phyloP scores from a whole-genome alignment of 148 eudicot genomes.

The Cornus suecica region DNA sequence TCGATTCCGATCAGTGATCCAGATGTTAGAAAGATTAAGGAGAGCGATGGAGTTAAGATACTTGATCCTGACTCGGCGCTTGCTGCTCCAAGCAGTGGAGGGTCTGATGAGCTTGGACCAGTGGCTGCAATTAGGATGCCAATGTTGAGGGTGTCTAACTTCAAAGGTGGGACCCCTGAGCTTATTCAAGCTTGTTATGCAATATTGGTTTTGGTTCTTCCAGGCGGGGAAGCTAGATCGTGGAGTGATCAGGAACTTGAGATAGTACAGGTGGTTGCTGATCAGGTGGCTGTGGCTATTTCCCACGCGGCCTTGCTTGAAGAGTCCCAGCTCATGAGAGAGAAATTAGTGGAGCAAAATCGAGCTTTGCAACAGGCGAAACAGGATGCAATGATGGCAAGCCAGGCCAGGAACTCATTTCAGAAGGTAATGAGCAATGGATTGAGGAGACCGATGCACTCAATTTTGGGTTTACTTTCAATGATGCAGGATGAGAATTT shows the following conservation, averaged over 20 bases:
- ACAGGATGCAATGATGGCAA: constrained; percentile 66
- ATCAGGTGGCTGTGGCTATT: constrained; percentile 82
- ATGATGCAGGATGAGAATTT: constrained; percentile 54
- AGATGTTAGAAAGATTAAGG: constrained; percentile 52
- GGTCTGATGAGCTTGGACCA: constrained; percentile 45
- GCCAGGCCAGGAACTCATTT: constrained; percentile 61
- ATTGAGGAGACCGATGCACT: constrained; percentile 76
- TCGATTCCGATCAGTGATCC: constrained; percentile 49
- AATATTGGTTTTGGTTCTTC: constrained; percentile 63
- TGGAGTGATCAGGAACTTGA: constrained; percentile 61
- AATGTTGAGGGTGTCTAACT: constrained; percentile 63
- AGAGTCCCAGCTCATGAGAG: constrained; percentile 65
- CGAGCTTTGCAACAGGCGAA: constrained; percentile 59
- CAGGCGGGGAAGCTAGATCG: constrained; percentile 37
- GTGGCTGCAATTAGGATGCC: constrained; percentile 82
- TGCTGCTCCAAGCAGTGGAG: constrained; percentile 52
- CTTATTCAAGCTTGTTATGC: constrained; percentile 62
- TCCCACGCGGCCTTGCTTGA: constrained; percentile 78
- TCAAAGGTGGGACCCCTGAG: constrained; percentile 69
- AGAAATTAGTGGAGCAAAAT: constrained; percentile 56
- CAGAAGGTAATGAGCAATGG: constrained; percentile 73
- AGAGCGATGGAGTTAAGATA: constrained; percentile 46
- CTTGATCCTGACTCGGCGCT: constrained; percentile 52
- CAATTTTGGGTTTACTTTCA: constrained; percentile 63
- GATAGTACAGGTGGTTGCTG: constrained; percentile 68